Evolutionary conservation across 495 filamentous ascomycete genomes (phyloP), one percentile per base, ranked within the genome.

Genomic region (Staphylotrichum tortipilum): DNA sequence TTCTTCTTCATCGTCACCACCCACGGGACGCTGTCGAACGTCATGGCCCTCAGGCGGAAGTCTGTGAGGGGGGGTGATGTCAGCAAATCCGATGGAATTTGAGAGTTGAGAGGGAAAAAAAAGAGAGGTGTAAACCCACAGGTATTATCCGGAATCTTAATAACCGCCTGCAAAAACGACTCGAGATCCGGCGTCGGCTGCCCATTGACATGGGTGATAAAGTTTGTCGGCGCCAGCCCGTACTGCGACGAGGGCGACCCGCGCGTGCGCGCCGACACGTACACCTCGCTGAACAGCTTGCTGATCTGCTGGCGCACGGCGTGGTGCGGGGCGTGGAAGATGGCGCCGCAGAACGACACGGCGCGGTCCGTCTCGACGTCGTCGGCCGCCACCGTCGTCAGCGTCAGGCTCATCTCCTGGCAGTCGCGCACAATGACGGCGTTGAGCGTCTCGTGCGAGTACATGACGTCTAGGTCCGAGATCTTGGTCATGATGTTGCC

Each of bases 1-100:
- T 94, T 94, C 81, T 99, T 99, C 81, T 99, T 99, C 83, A 99
- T 96, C 22, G 91, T 96, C 17, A 92, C 86, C 21, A 97, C 87
- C 85, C 90, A 99, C 12, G 89, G 91, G 14, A 97, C 89, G 54
- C 92, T 94, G 63, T 99, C 92, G 60, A 97, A 99, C 2, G 92
- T 97, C 62, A 95, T 86, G 9, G 90, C 87, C 53, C 86, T 84
- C 12, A 99, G 75, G 19, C 94, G 80, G 81, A 98, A 96, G 70
- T 98, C 78, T 82, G 49, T 21, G n/a, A n/a, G n/a, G n/a, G n/a
- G n/a, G n/a, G n/a, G n/a, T 10, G 14, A 28, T 12, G 29, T 44
- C 15, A 44, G 41, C 18, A 44, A 22, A 8, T 1, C 26, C 6
- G 26, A 21, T 18, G 36, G 24, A 9, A 10, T 39, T n/a, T 24